phyloP scores from a whole-genome alignment of 2,329 filamentous ascomycete genomes.

The Calonectria hawksworthii region DNA sequence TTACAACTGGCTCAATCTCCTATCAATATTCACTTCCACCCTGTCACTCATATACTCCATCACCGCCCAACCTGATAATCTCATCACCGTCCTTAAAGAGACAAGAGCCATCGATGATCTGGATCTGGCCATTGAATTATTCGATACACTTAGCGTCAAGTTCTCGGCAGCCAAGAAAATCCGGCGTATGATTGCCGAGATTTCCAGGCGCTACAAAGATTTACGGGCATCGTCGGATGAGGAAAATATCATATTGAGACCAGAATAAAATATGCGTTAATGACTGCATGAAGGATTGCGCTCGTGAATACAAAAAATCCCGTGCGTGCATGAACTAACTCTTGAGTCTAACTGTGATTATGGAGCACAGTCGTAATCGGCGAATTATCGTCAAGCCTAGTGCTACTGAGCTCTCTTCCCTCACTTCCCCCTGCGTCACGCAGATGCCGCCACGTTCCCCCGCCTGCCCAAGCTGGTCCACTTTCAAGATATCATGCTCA shows the following conservation, averaged over 20 bases:
- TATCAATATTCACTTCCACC: slow-evolving; percentile 57
- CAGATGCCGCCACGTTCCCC: not conserved
- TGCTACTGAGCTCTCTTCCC: too few relatives aligned
- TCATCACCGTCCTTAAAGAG: slow-evolving; percentile 43
- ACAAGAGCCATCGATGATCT: slow-evolving; percentile 49
- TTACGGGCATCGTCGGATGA: not conserved
- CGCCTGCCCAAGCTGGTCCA: not conserved
- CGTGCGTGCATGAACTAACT: not conserved
- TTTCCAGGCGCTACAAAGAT: slow-evolving; percentile 38
- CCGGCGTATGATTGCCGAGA: slow-evolving; percentile 43
- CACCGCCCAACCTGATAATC: slow-evolving; percentile 53
- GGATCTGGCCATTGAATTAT: slow-evolving; percentile 48
- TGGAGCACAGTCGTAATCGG: not conserved
- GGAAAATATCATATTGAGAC: not conserved
- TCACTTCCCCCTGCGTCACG: not conserved
- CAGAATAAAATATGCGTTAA: not conserved
- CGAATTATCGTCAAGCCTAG: not conserved
- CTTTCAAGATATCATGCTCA: not conserved
- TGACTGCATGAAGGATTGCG: not conserved
- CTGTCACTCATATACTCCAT: slow-evolving; percentile 60
- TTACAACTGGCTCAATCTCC: slow-evolving; percentile 59
- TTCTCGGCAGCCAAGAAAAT: slow-evolving; percentile 49
- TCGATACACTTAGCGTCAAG: slow-evolving; percentile 48
- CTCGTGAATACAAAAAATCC: not conserved
- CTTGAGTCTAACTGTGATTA: not conserved